These are phyloP conservation scores for Coemansia sp. DNA, from an alignment of 192 early-diverging fungal genomes.

Conservation along the genomic window DNA sequence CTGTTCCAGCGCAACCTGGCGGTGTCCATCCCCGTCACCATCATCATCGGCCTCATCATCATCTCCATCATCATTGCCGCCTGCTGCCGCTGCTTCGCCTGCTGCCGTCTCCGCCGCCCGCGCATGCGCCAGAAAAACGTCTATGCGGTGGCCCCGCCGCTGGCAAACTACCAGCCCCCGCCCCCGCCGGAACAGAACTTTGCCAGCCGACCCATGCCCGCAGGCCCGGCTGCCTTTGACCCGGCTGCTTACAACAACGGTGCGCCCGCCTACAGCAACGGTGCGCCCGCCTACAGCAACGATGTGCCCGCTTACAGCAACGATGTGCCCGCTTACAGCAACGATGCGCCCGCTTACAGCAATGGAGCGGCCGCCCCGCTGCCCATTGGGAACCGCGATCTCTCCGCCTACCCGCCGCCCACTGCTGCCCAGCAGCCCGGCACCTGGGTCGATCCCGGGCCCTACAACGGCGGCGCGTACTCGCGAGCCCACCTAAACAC, in stretches of 20 bases:
- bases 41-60: conserved; percentile 32
- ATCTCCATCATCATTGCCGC: conserved; percentile 15
- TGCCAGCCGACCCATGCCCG: too few relatives aligned
- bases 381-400: neutral
- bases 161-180: neutral
- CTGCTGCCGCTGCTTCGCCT: conserved; percentile 45
- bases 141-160: neutral
- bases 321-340: neutral
- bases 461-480: conserved; percentile 21
- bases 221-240: too few relatives aligned
- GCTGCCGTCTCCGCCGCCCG: conserved; percentile 24
- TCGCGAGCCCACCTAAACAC: conserved; percentile 1
- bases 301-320: neutral
- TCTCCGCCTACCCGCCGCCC: neutral
- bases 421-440: neutral
- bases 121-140: neutral
- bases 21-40: conserved; percentile 49
- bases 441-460: conserved; percentile 17
- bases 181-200: neutral
- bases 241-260: too few relatives aligned
- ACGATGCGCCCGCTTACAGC: neutral
- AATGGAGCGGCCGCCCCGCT: neutral
- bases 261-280: too few relatives aligned
- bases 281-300: neutral
- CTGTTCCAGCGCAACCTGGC: conserved; percentile 50